These are phyloP conservation scores for Trichosporon sp. DNA, from an alignment of 1,284 basidiomycete species.

Conservation along the genomic window DNA sequence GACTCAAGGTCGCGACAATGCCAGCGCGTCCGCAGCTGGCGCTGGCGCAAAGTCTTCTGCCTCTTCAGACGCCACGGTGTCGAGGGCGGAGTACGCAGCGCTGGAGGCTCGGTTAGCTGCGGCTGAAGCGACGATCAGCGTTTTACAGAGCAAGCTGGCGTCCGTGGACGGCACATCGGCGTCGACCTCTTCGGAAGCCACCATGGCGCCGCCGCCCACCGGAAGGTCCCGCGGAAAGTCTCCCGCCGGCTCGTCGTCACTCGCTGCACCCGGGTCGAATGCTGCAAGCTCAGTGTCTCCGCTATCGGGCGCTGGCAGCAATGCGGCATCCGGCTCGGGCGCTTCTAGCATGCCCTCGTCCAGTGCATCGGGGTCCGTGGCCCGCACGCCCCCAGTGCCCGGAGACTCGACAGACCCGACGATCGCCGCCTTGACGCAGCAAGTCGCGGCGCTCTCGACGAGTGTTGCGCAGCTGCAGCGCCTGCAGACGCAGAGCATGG, in stretches of 20 bases:
- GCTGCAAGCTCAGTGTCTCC: not conserved
- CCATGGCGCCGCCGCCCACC: not conserved
- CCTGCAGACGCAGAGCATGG: constrained; percentile 23
- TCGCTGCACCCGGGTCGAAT: not conserved
- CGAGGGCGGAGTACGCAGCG: constrained; percentile 22
- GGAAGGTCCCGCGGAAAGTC: not conserved
- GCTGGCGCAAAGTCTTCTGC: not conserved
- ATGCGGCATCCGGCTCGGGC: not conserved
- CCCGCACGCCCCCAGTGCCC: constrained; percentile 7
- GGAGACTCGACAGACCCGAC: not conserved
- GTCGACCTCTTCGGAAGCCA: not conserved
- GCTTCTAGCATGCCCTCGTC: not conserved
- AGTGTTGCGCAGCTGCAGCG: constrained; percentile 70
- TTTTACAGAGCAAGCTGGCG: constrained; percentile 37
- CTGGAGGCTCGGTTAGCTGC: constrained; percentile 30
- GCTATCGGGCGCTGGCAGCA: not conserved
- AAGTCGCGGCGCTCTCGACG: constrained; percentile 71
- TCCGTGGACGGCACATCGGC: constrained; percentile 14
- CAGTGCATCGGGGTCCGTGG: not conserved
- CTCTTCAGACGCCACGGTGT: not conserved
- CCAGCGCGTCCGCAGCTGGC: not conserved
- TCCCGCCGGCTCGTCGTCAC: not conserved
- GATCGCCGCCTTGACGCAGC: constrained; percentile 66
- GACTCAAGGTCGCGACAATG: not conserved
- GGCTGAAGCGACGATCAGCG: constrained; percentile 32